Evolutionary conservation across 2,329 filamentous ascomycete species (phyloP).

Genomic region (Sordariomycetes sp.): DNA sequence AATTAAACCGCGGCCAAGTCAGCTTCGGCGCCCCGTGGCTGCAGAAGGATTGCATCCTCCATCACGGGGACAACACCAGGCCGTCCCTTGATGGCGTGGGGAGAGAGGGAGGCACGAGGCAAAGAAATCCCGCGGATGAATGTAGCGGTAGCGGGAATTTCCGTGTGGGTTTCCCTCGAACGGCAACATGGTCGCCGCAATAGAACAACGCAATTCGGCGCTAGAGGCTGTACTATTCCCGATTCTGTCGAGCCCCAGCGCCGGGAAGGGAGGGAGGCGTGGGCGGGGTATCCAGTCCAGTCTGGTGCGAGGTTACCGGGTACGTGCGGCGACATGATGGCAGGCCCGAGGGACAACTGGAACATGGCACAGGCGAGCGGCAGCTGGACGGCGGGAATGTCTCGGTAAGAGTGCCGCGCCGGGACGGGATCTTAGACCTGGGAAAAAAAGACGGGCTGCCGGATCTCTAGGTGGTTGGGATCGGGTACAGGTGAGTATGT

Average conservation of each 20-base stretch:
- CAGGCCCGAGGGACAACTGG: background rate
- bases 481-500: too few species aligned
- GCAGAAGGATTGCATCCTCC: background rate
- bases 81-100: background rate
- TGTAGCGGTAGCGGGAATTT: background rate
- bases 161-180: background rate
- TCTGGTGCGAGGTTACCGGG: background rate
- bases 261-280: background rate
- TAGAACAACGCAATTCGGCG: background rate
- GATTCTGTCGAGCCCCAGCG: background rate
- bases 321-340: background rate
- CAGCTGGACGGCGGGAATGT: background rate
- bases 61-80: background rate
- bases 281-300: background rate
- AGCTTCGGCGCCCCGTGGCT: background rate
- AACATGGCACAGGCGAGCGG: background rate
- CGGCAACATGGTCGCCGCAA: background rate
- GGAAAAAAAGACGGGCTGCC: too few species aligned
- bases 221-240: background rate
- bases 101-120: background rate
- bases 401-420: background rate
- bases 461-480: too few species aligned
- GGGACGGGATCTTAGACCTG: background rate
- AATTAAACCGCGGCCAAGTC: background rate
- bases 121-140: background rate